These are phyloP conservation scores for Zarea fungicola DNA, from an alignment of 2,329 filamentous ascomycete genomes.

Conservation along the genomic window DNA sequence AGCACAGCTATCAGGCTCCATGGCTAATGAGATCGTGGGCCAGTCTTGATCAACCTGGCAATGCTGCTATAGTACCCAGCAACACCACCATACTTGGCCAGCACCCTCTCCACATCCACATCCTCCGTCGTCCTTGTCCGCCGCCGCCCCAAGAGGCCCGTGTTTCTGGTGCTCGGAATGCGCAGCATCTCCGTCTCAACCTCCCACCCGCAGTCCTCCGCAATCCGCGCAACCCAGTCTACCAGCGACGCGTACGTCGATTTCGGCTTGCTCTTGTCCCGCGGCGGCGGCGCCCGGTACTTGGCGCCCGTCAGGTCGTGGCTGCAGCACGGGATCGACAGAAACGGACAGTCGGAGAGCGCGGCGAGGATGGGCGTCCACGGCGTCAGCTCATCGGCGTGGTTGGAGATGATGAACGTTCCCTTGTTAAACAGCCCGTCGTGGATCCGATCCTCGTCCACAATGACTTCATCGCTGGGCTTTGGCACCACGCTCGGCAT, in stretches of 20 bases:
- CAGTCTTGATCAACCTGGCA: slow-evolving; percentile 51
- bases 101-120: slow-evolving; percentile 38
- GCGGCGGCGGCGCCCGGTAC: slow-evolving; percentile 62
- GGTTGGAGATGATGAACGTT: slow-evolving; percentile 94
- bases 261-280: slow-evolving; percentile 42
- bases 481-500: slow-evolving; percentile 39
- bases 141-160: slow-evolving; percentile 67
- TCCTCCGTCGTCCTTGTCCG: slow-evolving; percentile 24
- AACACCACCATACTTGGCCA: slow-evolving; percentile 50
- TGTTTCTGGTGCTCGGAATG: slow-evolving; percentile 89
- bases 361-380: slow-evolving; percentile 90
- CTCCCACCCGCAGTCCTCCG: slow-evolving; percentile 65
- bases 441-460: slow-evolving; percentile 30
- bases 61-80: slow-evolving; percentile 56
- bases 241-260: slow-evolving; percentile 83
- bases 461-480: slow-evolving; percentile 14
- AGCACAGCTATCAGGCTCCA: too few species aligned
- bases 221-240: slow-evolving; percentile 67
- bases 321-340: slow-evolving; percentile 93
- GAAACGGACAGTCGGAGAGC: slow-evolving; percentile 71
- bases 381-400: slow-evolving; percentile 90
- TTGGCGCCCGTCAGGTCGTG: slow-evolving; percentile 72
- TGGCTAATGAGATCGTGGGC: slow-evolving; percentile 17
- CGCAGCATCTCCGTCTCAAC: slow-evolving; percentile 80
- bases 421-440: slow-evolving; percentile 63